Evolutionary conservation across 192 early-diverging fungal species (phyloP).

Genomic region (Thoreauomyces humboldtii): DNA sequence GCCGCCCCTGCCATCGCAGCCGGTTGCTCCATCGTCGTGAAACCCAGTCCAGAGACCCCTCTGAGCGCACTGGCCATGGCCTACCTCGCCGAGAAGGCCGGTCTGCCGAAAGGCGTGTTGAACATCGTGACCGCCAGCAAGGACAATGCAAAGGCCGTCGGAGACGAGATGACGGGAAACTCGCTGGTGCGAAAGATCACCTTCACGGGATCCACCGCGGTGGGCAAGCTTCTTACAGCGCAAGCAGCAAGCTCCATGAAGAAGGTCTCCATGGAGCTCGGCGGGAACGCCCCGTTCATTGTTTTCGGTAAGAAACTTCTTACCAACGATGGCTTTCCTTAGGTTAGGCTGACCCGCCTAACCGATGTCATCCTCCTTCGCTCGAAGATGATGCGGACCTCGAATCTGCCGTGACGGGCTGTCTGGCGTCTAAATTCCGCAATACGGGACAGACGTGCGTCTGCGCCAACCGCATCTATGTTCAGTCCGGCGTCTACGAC

Average conservation of each 20-base stretch:
- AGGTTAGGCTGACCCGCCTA: too few relatives aligned
- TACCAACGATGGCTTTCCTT: too few relatives aligned
- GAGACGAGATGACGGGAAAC: slow-evolving; percentile 58
- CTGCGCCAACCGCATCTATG: slow-evolving; percentile 42
- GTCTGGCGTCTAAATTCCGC: slow-evolving; percentile 39
- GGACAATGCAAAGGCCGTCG: slow-evolving; percentile 51
- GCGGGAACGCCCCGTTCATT: slow-evolving; percentile 51
- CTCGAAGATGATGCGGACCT: slow-evolving; percentile 39
- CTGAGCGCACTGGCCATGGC: slow-evolving; percentile 34
- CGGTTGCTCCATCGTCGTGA: slow-evolving; percentile 72
- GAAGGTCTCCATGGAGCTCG: slow-evolving; percentile 44
- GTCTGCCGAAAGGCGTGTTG: slow-evolving; percentile 67
- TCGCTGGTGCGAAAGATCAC: slow-evolving; percentile 65
- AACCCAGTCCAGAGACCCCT: slow-evolving; percentile 53
- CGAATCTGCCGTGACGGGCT: slow-evolving; percentile 39
- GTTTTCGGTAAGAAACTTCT: slow-evolving; percentile 40
- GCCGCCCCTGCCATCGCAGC: slow-evolving; percentile 73
- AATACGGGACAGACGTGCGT: slow-evolving; percentile 51
- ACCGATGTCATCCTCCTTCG: background rate
- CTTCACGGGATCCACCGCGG: slow-evolving; percentile 75
- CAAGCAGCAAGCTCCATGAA: slow-evolving; percentile 60
- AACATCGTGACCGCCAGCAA: slow-evolving; percentile 61
- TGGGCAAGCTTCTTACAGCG: slow-evolving; percentile 64
- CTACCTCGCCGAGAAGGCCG: slow-evolving; percentile 33
- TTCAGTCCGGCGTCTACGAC: slow-evolving; percentile 38